phyloP scores from a whole-genome alignment of 2,329 filamentous ascomycete species.

The Plenodomus biglobosus region DNA sequence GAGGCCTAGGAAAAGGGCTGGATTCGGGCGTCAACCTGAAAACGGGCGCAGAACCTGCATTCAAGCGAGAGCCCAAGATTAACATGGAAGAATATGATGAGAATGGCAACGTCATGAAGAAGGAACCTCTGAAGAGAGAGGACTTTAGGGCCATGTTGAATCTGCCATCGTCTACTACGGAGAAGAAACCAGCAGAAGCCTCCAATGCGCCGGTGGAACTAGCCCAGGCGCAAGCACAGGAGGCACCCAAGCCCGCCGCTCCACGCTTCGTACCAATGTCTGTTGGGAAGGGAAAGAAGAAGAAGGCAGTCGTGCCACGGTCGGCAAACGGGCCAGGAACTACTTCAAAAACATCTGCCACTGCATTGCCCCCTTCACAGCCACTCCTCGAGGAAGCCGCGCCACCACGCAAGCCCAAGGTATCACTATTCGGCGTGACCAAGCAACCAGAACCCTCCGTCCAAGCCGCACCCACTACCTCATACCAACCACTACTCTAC shows the following conservation, averaged over 20 bases:
- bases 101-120: conserved; percentile 37
- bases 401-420: conserved; percentile 56
- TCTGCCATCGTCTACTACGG: conserved; percentile 36
- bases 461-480: conserved; percentile 16
- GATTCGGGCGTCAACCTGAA: conserved; percentile 70
- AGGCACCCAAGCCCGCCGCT: conserved; percentile 72
- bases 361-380: conserved; percentile 4
- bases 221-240: conserved; percentile 51
- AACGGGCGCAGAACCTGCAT: conserved; percentile 81
- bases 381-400: conserved; percentile 21
- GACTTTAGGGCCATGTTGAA: conserved; percentile 38
- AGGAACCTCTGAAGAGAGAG: conserved; percentile 33
- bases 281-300: conserved; percentile 70
- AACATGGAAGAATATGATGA: conserved; percentile 39
- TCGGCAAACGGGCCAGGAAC: conserved; percentile 5
- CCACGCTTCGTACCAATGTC: conserved; percentile 86
- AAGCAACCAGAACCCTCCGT: conserved; percentile 40
- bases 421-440: conserved; percentile 70
- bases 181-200: conserved; percentile 34
- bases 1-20: conserved; percentile 41
- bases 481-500: conserved; percentile 46
- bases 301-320: conserved; percentile 20
- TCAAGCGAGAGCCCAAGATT: conserved; percentile 63
- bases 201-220: not conserved
- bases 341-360: conserved; percentile 1